Evolutionary conservation across 257 asterid species (phyloP), one percentile per base, ranked within the genome.

Genomic region (Solanum rostratum): DNA sequence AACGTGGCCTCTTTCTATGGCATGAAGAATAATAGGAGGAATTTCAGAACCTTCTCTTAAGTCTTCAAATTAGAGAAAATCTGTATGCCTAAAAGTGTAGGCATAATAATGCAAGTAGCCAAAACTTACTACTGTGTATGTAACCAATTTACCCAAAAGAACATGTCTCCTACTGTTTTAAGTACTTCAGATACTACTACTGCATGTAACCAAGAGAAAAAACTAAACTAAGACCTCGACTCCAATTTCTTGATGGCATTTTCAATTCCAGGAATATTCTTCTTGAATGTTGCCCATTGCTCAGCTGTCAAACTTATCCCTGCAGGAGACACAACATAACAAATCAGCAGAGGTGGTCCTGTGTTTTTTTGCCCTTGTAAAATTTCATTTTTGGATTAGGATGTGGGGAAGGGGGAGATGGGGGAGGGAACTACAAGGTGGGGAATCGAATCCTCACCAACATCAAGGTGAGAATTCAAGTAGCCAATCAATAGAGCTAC

Each of bases 271-370:
- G 98, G 95, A 60, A 95, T 88, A 29, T 87, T 90, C 87, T 94
- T 93, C 68, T 88, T 91, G 90, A 95, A 94, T 11, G 92, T 57
- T 14, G 89, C 90, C 99, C 99, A 94, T 66, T 95, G 98, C 87
- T 93, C 98, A 9, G 95, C 76, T 9, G 98, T 88, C 93, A 96
- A 89, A 93, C 97, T 96, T 89, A 96, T 96, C 65, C 99, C 99
- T 96, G 87, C 83, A 88, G 71, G 74, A n/a, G 6, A 7, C 66
- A 19, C 55, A n/a, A 14, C 20, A 37, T 30, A 24, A 80, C n/a
- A 29, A 30, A 46, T 63, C 46, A 63, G 69, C 29, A 63, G 69
- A 66, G 24, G 60, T 16, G 39, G 81, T 46, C 81, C 60, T 46
- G 2, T 24, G 33, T n/a, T 70, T 29, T n/a, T 27, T 39, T 66